Base-by-base conservation (phyloP, 2,329 filamentous ascomycete genomes). In the Penicillium sp. region DNA sequence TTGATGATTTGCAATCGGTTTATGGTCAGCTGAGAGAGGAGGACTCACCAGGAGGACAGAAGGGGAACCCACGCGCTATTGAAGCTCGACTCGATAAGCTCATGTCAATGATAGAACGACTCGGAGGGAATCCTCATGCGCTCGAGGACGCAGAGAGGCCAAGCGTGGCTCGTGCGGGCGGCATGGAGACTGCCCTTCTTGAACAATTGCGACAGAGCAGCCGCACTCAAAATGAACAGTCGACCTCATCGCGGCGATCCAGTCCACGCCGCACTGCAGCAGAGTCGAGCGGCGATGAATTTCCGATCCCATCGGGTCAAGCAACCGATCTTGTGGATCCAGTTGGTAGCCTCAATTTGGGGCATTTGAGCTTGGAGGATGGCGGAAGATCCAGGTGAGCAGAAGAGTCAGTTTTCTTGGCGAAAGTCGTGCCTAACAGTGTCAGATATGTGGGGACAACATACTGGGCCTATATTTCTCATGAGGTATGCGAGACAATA, bases 401-500 rank as follows among this genome's bases (percentile, higher is more conserved):
- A 6, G 5, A 26, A 16, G 22, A 10, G 26, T 26, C 14, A 25
- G 19, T 14, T 6, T 0, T 40, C 5, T 28, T 28, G 35, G 33
- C 35, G 49, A 28, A 61, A 26, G 25, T 28, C 8, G 55, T 46
- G 14, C 56, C 59, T 60, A 62, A 62, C 28, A 46, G 46, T 19
- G 16, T 53, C 58, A 79, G 78, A 72, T 80, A 80, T 61, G 78
- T 80, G 25, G 78, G 78, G 25, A 80, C 77, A 6, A 80, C 78
- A 11, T 80, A 79, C 60, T 80, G 77, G 77, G 78, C 78, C 28
- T 80, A 79, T 66, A 79, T 80, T 35, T 78, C 77, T 8, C 73
- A 78, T 37, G 78, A 80, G 71, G 77, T 79, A 74, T 57, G 58
- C 10, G n/a, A n/a, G n/a, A n/a, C n/a, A n/a, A 3, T 6, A 4